Conservation (phyloP, 768 basidiomycete genomes). For the Lactarius evosmus region DNA sequence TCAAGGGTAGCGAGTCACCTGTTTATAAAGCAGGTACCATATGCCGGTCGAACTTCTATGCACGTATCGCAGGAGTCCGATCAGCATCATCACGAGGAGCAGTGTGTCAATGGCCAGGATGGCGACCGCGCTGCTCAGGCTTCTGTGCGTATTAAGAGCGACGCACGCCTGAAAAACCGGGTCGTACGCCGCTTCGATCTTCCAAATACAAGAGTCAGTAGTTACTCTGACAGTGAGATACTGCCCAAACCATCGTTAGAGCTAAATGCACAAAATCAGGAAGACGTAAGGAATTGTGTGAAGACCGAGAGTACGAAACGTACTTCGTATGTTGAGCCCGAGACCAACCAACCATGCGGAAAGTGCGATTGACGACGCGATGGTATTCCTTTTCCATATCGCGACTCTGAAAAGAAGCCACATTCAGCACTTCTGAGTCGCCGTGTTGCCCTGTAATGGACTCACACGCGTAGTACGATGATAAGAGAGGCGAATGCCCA, state of each 20-base stretch:
- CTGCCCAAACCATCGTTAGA: background rate
- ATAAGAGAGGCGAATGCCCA: constrained; percentile 6
- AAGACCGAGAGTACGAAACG: background rate
- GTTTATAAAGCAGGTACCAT: background rate
- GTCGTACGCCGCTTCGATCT: background rate
- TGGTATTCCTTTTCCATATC: background rate
- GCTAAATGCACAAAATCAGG: background rate
- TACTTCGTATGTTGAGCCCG: background rate
- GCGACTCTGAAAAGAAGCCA: background rate
- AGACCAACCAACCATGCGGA: background rate
- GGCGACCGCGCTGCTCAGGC: background rate
- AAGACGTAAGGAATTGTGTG: background rate
- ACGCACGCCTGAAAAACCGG: background rate
- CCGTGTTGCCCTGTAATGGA: background rate
- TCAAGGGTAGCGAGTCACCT: background rate
- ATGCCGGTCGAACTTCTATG: background rate
- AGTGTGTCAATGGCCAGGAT: background rate
- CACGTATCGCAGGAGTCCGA: background rate
- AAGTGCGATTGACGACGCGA: background rate
- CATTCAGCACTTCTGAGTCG: background rate
- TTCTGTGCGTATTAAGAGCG: background rate
- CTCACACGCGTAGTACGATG: constrained; percentile 7
- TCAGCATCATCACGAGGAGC: background rate
- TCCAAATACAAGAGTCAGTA: background rate
- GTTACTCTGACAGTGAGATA: background rate